Evolutionary conservation across 1,284 basidiomycete species (phyloP).

Genomic region (Ustilago loliicola): DNA sequence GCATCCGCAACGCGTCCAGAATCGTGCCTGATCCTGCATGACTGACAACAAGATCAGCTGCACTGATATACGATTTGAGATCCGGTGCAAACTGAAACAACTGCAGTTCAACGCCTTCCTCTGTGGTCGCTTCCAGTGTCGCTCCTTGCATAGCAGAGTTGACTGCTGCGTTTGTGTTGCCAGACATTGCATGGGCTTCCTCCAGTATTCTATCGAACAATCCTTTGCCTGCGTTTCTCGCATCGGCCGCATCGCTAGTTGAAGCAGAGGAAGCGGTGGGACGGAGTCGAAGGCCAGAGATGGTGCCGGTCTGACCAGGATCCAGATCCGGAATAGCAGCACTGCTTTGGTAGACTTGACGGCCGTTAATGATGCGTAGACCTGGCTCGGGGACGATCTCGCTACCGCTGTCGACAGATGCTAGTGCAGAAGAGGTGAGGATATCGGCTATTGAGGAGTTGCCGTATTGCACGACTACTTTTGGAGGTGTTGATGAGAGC

Average conservation of each 20-base stretch:
- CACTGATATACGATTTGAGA: slow-evolving; percentile 72
- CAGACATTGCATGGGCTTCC: slow-evolving; percentile 34
- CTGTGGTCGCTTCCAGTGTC: slow-evolving; percentile 30
- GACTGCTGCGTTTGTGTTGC: background rate
- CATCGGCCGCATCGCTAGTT: background rate
- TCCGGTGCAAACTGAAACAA: slow-evolving; percentile 52
- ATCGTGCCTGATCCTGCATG: slow-evolving; percentile 97
- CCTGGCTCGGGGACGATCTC: slow-evolving; percentile 47
- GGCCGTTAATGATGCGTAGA: slow-evolving; percentile 43
- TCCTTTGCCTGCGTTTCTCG: slow-evolving; percentile 10
- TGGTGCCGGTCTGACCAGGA: slow-evolving; percentile 46
- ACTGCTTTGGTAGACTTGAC: slow-evolving; percentile 43
- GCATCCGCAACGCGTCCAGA: slow-evolving; percentile 82
- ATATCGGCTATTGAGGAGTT: slow-evolving; percentile 46
- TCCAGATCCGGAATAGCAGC: slow-evolving; percentile 35
- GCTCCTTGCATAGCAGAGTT: slow-evolving; percentile 20
- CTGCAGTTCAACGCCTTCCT: slow-evolving; percentile 38
- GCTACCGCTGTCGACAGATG: slow-evolving; percentile 41
- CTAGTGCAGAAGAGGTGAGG: slow-evolving; percentile 27
- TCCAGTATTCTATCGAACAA: slow-evolving; percentile 32
- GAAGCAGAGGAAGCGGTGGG: background rate
- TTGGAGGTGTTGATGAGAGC: slow-evolving; percentile 11
- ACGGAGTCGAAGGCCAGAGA: slow-evolving; percentile 32
- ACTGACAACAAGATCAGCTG: slow-evolving; percentile 84
- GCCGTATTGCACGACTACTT: slow-evolving; percentile 44